Base-by-base conservation (phyloP, 2,329 filamentous ascomycete genomes). In the Talaromyces sp. region DNA sequence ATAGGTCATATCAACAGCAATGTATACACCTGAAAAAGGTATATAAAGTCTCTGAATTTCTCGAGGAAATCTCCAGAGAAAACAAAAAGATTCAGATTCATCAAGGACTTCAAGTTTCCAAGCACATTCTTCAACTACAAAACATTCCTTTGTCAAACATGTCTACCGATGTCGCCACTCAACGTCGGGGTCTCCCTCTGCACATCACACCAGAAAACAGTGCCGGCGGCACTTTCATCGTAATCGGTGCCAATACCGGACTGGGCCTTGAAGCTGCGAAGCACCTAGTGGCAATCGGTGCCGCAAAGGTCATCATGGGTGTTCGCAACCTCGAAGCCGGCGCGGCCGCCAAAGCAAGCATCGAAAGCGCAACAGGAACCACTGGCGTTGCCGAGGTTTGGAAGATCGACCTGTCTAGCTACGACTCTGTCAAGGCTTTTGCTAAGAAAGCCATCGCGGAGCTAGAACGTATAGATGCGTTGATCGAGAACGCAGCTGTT, bases 231-330 rank as follows among this genome's bases (percentile, higher is more conserved):
- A 75, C 74, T 0, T 77, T 77, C 54, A 78, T 84, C 50, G 70
- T 84, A 12, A 83, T 81, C 0, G 82, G 82, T 0, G 69, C 74
- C 24, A 84, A 82, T 61, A 69, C 66, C 0, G 82, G 82, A 0
- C 69, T 85, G 0, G 82, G 82, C 0, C 71, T 80, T n/a, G 77
- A 80, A 61, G 69, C 75, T 1, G 71, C 75, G 8, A 67, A 69
- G 0, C 76, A 79, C 35, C 70, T 83, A n/a, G 69, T 80, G 1
- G 63, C 67, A 0, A 62, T 77, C 5, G 67, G 69, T 0, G 69
- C 82, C 6, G 74, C 74, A 1, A 74, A 72, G 24, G 69, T 84
- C 14, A 75, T 84, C 58, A 67, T 83, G 1, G 80, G 74, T 6
- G 79, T 81, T 1, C 79, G 82, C 1, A 78, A 74, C 2, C 38